Evolutionary conservation across 2,329 filamentous ascomycete species (phyloP), one percentile per base, ranked within the genome.

Genomic region (Sporothrix variecibatus): DNA sequence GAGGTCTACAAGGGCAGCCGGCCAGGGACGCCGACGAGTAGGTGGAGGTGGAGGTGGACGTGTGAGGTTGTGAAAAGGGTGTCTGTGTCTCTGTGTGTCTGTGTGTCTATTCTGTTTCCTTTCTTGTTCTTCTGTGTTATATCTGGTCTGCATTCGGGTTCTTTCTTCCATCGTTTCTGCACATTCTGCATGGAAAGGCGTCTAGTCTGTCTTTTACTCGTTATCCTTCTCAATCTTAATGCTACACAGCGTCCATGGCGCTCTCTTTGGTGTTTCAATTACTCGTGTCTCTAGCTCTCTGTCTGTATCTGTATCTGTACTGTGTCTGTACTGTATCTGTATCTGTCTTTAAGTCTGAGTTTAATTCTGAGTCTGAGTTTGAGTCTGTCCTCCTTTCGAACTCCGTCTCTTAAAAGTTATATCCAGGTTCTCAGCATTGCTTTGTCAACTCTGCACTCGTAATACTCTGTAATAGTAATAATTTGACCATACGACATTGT

Each of bases 1-100:
- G 80, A 82, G 20, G 58, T 81, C 71, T 82, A 80, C 78, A 80
- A 81, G 74, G 79, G 79, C 31, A 82, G 80, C 74, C 79, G 78
- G 56, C 79, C 79, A 5, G 79, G 77, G 51, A 81, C 79, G 62
- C 80, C 80, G 1, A 72, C 23, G 75, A 76, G 17, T 75, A 67
- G 26, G 20, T 34, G 9, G n/a, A 3, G 40, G 38, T 17, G 20
- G 23, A 9, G 23, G 12, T 46, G 5, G 2, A 23, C 7, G 20
- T n/a, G 3, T 17, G 26, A 5, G 6, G 8, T 43, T 11, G 26
- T 23, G 5, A 0, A 26, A 7, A 17, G 7, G 26, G 28, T 17
- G 53, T 23, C n/a, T 11, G 31, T 60, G 7, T n/a, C 49, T 68
- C 15, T 11, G n/a, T n/a, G n/a, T n/a, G n/a, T n/a, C n/a, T n/a